phyloP scores from a whole-genome alignment of 495 filamentous ascomycete genomes.

The Penicillium alfredii region DNA sequence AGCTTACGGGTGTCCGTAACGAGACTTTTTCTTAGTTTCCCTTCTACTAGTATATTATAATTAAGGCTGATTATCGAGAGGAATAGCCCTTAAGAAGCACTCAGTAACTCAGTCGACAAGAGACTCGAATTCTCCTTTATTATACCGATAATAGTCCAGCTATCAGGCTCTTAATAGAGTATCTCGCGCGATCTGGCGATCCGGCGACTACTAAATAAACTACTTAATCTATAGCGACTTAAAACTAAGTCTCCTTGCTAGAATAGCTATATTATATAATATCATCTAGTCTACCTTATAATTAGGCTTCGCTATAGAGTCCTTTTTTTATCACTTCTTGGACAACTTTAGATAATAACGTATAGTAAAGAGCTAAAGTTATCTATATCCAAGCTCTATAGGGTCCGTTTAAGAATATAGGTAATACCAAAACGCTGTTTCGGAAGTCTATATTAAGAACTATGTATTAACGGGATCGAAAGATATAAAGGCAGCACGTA shows the following conservation, averaged over 20 bases:
- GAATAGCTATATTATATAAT: conserved; percentile 24
- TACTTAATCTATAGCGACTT: conserved; percentile 20
- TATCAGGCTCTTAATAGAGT: conserved; percentile 26
- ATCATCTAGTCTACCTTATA: conserved; percentile 16
- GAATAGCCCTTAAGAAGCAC: conserved; percentile 14
- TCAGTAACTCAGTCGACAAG: conserved; percentile 17
- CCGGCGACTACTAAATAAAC: conserved; percentile 24
- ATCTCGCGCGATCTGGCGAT: conserved; percentile 26
- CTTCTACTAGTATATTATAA: conserved; percentile 2
- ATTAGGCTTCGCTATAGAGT: conserved; percentile 16
- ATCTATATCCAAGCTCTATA: conserved; percentile 13
- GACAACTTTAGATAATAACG: conserved; percentile 21
- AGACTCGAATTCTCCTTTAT: conserved; percentile 15
- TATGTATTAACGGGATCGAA: conserved; percentile 1
- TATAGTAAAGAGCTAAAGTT: conserved; percentile 23
- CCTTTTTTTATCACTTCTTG: conserved; percentile 13
- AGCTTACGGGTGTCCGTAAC: conserved; percentile 6
- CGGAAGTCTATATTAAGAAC: conserved; percentile 19
- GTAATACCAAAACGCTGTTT: conserved; percentile 12
- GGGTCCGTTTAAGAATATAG: conserved; percentile 5
- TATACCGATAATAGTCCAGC: conserved; percentile 25
- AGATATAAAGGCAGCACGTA: conserved; percentile 4
- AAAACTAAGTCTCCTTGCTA: conserved; percentile 28
- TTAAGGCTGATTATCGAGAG: conserved; percentile 6
- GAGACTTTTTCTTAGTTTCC: conserved; percentile 9